Evolutionary conservation across 192 early-diverging fungal genomes (phyloP), one percentile per base, ranked within the genome.

Genomic region (Coemansia sp.): DNA sequence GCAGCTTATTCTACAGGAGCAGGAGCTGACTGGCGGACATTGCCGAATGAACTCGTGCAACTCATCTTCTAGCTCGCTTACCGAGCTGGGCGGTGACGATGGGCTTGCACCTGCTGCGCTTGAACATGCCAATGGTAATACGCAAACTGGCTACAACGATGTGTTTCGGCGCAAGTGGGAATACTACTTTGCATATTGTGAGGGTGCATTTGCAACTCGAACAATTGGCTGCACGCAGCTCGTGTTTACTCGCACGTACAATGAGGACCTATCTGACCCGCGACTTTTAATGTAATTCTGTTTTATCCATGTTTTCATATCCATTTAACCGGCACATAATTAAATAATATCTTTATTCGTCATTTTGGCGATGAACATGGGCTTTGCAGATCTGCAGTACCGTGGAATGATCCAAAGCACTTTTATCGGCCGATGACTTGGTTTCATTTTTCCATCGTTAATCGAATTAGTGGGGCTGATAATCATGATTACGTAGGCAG

Each of bases 111-210:
- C 22, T 7, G n/a, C 9, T 21, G 44, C 18, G 44, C 18, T 18
- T 45, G 25, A 46, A 54, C 33, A 35, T n/a, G n/a, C n/a, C 33
- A 35, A 12, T 12, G 14, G 14, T 12, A 35, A 7, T 35, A 35
- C 35, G 35, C 35, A 38, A 35, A 24, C 35, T 9, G 60, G 68
- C 23, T 87, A 85, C 69, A 71, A 81, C 58, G 69, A 78, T 30
- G 81, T 82, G 47, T 91, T 91, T 58, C 80, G 78, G 58, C 80
- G 88, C 56, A 88, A 87, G 67, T 91, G 85, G 84, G 87, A 89
- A 62, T 91, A 83, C 65, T 91, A 91, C 69, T 91, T 91, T 80
- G 85, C 87, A 5, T 91, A 87, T 66, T 91, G 90, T 56, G 88
- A 90, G 56, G 88, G 84, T 23, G 90, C 87, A 0, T 92, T 90